A percentile compares a stretch with the other conserved stretches of the same genome.
phyloP scores from a whole-genome alignment of 345 rosid species.

The Salix koriyanagi region DNA sequence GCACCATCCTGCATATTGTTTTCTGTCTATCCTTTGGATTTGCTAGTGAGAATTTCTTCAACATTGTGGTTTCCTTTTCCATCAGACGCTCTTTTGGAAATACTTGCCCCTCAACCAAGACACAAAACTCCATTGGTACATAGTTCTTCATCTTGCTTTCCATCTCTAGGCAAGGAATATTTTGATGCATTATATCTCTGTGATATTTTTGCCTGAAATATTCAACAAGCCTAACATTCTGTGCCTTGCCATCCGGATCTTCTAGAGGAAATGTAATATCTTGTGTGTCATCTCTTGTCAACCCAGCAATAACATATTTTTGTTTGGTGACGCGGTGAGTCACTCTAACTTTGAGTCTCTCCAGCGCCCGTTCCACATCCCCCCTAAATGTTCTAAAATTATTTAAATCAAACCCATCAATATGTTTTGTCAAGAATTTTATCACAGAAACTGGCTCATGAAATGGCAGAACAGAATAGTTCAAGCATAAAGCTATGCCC shows the following conservation, averaged over 20 bases:
- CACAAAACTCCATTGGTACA: constrained; percentile 84
- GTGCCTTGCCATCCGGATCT: constrained; percentile 42
- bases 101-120: constrained; percentile 69
- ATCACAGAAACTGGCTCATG: constrained; percentile 55
- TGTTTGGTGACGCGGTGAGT: constrained; percentile 64
- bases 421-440: constrained; percentile 48
- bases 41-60: constrained; percentile 53
- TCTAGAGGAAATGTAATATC: constrained; percentile 32
- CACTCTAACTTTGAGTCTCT: constrained; percentile 55
- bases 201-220: constrained; percentile 58
- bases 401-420: constrained; percentile 25
- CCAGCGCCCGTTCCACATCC: constrained; percentile 43
- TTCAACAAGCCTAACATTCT: constrained; percentile 35
- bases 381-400: constrained; percentile 22
- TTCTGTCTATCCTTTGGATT: constrained; percentile 36
- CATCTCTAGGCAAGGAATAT: constrained; percentile 72
- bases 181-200: constrained; percentile 36
- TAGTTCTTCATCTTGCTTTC: constrained; percentile 41
- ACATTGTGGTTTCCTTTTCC: constrained; percentile 25
- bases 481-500: constrained; percentile 66
- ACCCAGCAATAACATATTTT: constrained; percentile 44
- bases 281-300: constrained; percentile 42
- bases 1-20: constrained; percentile 47
- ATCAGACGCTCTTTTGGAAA: constrained; percentile 68
- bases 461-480: constrained; percentile 70